Evolutionary conservation across 1,139 yeast genomes (phyloP), one percentile per base, ranked within the genome.

Genomic region (Kurtzmaniella quercitrusa): DNA sequence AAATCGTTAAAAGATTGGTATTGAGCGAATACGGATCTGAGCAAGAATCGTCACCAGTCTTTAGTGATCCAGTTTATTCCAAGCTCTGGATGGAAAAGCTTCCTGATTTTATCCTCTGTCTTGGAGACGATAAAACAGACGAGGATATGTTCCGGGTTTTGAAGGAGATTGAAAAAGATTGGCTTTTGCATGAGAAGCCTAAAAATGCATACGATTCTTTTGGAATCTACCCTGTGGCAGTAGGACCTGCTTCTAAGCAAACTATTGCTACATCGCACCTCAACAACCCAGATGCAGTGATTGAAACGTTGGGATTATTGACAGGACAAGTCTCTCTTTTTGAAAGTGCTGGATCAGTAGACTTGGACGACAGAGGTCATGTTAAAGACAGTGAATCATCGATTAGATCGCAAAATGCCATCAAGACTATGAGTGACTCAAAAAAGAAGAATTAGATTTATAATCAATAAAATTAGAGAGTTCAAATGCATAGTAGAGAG

Each of bases 91-190:
- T 36, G 38, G 37, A 27, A 10, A 72, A 77, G 41, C 69, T 80
- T 41, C 93, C 96, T 0, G 96, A 87, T 56, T 93, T 94, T 58
- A 79, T 87, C 41, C 65, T 91, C 45, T 93, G 98, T 66, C 69
- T 89, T 40, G 99, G 99, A 40, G 99, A 93, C 63, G 99, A 93
- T 62, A 75, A 85, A 43, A 94, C 99, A 0, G 99, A 93, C 63
- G 99, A 93, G 63, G 98, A 93, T 59, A 93, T 93, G 99, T 93
- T 93, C 63, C 75, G 72, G 48, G 84, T 93, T 21, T 68, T 93
- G 53, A 76, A 80, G 48, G 69, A 68, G 3, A 78, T 85, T 50
- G 90, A 84, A 52, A 58, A 61, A 2, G 62, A 65, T 29, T 84
- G 82, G 77, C 56, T 55, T 33, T 50, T 51, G 41, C 54, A 62